Percentiles rank a stretch among this genome's conserved stretches.
phyloP scores from a whole-genome alignment of 2,329 filamentous ascomycete genomes.

The Neofusicoccum ribis region DNA sequence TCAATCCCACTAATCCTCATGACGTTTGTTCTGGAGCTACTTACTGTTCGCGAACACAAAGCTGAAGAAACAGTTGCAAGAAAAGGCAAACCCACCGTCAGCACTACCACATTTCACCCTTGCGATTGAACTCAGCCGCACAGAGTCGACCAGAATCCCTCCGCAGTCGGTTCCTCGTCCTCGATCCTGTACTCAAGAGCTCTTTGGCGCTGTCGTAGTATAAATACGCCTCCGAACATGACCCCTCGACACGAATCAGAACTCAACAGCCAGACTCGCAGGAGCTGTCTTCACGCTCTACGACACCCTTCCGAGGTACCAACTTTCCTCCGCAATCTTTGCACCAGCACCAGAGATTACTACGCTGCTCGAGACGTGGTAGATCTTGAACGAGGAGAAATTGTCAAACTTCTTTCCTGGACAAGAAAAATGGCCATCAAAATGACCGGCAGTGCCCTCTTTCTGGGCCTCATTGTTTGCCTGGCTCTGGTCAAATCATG shows the following conservation, averaged over 20 bases:
- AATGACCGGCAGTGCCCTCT: neutral
- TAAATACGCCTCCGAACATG: neutral
- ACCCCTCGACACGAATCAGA: neutral
- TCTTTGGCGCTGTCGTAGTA: neutral
- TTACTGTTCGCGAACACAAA: too few relatives aligned
- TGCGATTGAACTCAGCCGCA: too few relatives aligned
- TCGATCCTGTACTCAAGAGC: neutral
- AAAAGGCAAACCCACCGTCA: too few relatives aligned
- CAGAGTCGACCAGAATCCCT: too few relatives aligned
- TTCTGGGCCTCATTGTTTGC: neutral
- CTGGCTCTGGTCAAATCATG: neutral
- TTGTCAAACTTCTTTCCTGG: neutral
- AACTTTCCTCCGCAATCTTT: neutral
- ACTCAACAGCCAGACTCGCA: neutral
- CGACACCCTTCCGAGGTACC: neutral
- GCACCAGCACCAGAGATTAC: neutral
- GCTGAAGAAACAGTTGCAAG: too few relatives aligned
- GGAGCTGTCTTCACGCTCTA: neutral
- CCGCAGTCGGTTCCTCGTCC: too few relatives aligned
- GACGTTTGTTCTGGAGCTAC: too few relatives aligned
- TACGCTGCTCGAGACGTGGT: neutral
- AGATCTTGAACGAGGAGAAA: neutral
- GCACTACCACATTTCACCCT: too few relatives aligned
- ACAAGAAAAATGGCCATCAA: neutral
- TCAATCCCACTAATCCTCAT: too few relatives aligned